Evolutionary conservation across 345 rosid genomes (phyloP).

Genomic region (Conringia planisiliqua): DNA sequence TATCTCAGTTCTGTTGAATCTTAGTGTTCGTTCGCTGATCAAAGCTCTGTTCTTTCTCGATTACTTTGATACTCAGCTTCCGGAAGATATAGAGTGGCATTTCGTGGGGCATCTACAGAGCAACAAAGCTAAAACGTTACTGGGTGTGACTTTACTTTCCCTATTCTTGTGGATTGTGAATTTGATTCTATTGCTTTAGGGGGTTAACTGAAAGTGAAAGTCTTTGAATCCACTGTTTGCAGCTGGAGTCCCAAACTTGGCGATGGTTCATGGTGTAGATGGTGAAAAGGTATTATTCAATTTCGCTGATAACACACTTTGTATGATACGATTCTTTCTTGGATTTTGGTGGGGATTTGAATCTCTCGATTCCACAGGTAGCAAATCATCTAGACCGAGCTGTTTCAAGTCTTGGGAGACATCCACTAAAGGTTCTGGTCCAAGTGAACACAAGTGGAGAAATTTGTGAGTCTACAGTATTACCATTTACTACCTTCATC

Average conservation of each 20-base stretch:
- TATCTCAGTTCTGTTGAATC: background rate
- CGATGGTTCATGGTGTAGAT: slow-evolving; percentile 71
- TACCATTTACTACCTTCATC: background rate
- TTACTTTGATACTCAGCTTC: slow-evolving; percentile 48
- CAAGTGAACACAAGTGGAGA: slow-evolving; percentile 98
- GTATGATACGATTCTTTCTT: background rate
- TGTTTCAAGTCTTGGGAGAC: slow-evolving; percentile 69
- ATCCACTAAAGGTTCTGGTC: slow-evolving; percentile 79
- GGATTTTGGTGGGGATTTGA: background rate
- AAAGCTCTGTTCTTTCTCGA: background rate
- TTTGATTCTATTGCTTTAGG: background rate
- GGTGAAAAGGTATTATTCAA: slow-evolving; percentile 57
- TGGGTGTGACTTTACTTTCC: slow-evolving; percentile 42
- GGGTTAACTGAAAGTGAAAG: background rate
- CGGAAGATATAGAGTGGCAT: slow-evolving; percentile 87
- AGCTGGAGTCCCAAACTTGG: slow-evolving; percentile 84
- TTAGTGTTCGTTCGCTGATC: background rate
- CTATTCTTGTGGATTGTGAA: background rate
- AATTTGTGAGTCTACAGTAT: slow-evolving; percentile 54
- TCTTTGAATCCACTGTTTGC: slow-evolving; percentile 28
- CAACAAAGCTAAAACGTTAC: slow-evolving; percentile 79
- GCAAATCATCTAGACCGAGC: slow-evolving; percentile 73
- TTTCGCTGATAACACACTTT: background rate
- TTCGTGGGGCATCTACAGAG: slow-evolving; percentile 87
- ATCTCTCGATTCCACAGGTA: slow-evolving; percentile 40